Percentiles rank a stretch among this genome's conserved stretches.
These are phyloP conservation scores for Globisporangium emineosum DNA, from an alignment of 352 stramenopile species.

Conservation along the genomic window DNA sequence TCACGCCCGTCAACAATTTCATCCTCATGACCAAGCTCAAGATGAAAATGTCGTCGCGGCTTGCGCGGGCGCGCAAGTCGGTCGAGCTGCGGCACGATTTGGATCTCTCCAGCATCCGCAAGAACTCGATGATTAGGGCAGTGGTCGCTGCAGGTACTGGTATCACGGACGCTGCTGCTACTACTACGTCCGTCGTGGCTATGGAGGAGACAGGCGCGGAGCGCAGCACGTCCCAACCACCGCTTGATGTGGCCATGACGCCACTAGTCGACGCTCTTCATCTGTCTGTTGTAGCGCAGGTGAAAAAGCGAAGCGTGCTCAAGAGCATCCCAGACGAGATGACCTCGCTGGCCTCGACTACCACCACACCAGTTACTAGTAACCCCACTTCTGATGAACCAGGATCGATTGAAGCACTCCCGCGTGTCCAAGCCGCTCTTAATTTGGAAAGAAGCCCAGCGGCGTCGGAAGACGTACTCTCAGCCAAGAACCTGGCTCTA, in stretches of 20 bases:
- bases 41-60: slow-evolving; percentile 59
- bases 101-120: not conserved
- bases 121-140: not conserved
- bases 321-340: slow-evolving; percentile 7
- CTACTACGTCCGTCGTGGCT: not conserved
- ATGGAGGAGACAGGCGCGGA: not conserved
- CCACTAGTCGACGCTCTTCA: not conserved
- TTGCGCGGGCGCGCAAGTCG: slow-evolving; percentile 36
- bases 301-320: not conserved
- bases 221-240: not conserved
- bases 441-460: not conserved
- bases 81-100: slow-evolving; percentile 17
- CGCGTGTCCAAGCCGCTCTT: not conserved
- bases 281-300: not conserved
- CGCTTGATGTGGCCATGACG: not conserved
- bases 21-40: slow-evolving; percentile 78
- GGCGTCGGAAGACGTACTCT: not conserved
- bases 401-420: not conserved
- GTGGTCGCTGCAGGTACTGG: too few relatives aligned
- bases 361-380: not conserved
- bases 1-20: slow-evolving; percentile 82
- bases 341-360: not conserved
- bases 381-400: not conserved
- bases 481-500: not conserved
- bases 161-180: too few relatives aligned